A percentile compares a stretch with the other conserved stretches of the same genome.
Conservation (phyloP, 2,329 filamentous ascomycete species). For the Chaetomium globosum region DNA sequence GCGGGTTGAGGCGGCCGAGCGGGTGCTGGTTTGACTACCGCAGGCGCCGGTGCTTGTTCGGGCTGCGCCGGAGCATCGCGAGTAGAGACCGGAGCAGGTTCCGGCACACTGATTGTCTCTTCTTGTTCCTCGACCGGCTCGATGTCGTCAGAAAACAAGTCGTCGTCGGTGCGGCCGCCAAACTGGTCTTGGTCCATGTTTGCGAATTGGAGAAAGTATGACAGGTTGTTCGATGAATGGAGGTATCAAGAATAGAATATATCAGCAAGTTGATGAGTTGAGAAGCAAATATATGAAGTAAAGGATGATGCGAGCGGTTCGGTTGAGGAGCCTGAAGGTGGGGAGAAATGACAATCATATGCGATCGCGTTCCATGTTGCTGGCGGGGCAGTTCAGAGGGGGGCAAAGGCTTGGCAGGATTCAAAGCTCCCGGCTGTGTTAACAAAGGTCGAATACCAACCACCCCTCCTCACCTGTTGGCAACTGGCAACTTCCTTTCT, state of each 20-base stretch:
- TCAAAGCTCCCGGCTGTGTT: background rate
- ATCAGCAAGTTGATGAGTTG: background rate
- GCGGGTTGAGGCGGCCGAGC: constrained; percentile 28
- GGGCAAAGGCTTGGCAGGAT: background rate
- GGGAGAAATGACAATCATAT: background rate
- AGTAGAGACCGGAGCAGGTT: background rate
- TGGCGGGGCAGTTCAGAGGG: background rate
- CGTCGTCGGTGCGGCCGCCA: constrained; percentile 62
- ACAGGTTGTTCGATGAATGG: background rate
- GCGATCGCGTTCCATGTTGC: background rate
- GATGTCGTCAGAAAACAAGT: constrained; percentile 65
- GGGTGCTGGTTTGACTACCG: constrained; percentile 22
- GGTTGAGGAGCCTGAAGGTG: constrained; percentile 7
- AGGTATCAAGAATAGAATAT: background rate
- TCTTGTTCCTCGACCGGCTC: constrained; percentile 50
- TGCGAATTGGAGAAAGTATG: background rate
- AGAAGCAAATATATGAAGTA: background rate
- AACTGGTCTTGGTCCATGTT: constrained; percentile 63
- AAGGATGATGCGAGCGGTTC: background rate
- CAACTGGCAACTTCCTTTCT: background rate
- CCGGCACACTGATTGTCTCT: background rate
- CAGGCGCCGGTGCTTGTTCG: constrained; percentile 17
- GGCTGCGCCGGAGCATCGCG: background rate
- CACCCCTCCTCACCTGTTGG: background rate
- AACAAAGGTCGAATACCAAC: background rate